These are phyloP conservation scores for Echeveria elegans DNA, from an alignment of 164 flowering plant species.

Conservation along the genomic window DNA sequence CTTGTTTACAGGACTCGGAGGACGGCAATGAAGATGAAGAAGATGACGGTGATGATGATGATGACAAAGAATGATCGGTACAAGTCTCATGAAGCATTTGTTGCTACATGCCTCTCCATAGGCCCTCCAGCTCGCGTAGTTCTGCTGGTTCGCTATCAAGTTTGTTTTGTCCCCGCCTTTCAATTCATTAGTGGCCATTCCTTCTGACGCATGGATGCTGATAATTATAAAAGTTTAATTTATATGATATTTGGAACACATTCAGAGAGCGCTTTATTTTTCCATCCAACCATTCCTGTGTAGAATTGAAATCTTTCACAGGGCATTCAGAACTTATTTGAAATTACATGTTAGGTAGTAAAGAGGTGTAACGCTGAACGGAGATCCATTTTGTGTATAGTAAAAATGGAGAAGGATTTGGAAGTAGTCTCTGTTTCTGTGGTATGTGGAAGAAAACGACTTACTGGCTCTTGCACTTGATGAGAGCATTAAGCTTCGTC, in stretches of 20 bases:
- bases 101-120: background rate
- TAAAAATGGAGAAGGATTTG: slow-evolving; percentile 67
- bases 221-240: background rate
- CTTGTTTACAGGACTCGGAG: background rate
- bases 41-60: background rate
- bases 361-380: slow-evolving; percentile 26
- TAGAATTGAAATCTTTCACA: too few species aligned
- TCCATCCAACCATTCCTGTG: too few species aligned
- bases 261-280: too few species aligned
- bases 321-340: too few species aligned
- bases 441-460: slow-evolving; percentile 94
- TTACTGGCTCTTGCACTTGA: slow-evolving; percentile 77
- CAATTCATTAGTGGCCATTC: background rate
- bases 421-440: too few species aligned
- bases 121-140: background rate
- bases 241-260: background rate
- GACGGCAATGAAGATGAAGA: background rate
- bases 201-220: background rate
- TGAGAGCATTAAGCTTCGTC: slow-evolving; percentile 64
- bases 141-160: background rate
- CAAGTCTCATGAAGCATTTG: background rate
- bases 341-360: too few species aligned
- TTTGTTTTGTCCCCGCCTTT: background rate
- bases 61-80: background rate
- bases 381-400: slow-evolving; percentile 56